Base-by-base conservation (phyloP, 768 basidiomycete species). In the Boletales sp. region DNA sequence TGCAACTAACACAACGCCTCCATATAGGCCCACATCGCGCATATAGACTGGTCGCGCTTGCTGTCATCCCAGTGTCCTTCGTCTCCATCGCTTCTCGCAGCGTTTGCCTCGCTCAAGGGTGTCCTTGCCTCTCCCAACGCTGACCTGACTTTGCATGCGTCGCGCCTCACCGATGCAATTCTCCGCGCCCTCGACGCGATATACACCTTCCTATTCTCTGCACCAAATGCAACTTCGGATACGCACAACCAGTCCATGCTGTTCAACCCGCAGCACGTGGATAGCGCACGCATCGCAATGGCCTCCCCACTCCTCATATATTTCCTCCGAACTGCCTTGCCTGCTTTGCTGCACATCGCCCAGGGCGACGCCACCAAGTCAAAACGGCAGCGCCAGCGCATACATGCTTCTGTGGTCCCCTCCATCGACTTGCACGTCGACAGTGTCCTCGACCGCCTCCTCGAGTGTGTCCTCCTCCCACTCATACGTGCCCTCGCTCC, bases 301-400 rank as follows among this genome's bases (percentile, higher is more conserved):
- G 43, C 40, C 11, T 60, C 60, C 8, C 64, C 64, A 8, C 55
- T 67, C 32, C 54, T 67, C 30, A 46, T 44, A 41, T 62, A 57
- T 25, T 21, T 58, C 53, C 54, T 68, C 32, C 60, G 47, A 8
- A 52, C 51, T 6, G 57, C 51, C 12, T 19, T 69, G n/a, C 65
- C 53, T 9, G 12, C 51, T 5, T 34, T 68, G 3, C 31, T 60
- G 28, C 35, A 36, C 14, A 47, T 41, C 8, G 39, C 17, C 21
- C 55, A 53, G 2, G 55, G 31, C 17, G 19, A 59, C 14, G 40
- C 8, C 17, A 46, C 32, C 49, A 57, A 47, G 25, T 38, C 38
- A 14, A 64, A 50, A 43, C 63, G 53, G 18, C 49, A 30, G 14
- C 52, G 46, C 19, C 57, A 44, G 30, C 49, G 39, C 3, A 12